Conservation (phyloP, 371 early-diverging fungal species). For the Dinochytrium kinnereticum region DNA sequence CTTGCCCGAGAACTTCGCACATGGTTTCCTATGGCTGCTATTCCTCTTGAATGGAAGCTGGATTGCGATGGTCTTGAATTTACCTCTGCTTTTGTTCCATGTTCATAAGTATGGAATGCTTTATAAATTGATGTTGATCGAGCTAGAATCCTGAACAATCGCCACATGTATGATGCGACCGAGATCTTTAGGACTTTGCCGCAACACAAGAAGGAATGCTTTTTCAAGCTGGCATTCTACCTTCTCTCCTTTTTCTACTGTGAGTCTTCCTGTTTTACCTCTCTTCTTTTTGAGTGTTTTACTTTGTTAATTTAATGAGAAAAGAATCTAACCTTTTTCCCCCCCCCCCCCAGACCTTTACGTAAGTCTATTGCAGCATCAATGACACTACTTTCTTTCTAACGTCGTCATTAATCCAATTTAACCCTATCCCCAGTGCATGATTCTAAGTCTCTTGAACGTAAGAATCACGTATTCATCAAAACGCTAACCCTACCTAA, state of each 20-base stretch:
- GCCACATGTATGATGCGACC: conserved; percentile 94
- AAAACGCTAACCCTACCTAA: too few relatives aligned
- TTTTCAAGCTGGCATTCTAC: conserved; percentile 94
- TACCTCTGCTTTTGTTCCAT: conserved; percentile 86
- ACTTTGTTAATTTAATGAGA: background rate
- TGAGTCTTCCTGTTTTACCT: conserved; percentile 23
- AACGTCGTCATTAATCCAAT: too few relatives aligned
- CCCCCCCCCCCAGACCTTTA: background rate
- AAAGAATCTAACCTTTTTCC: background rate
- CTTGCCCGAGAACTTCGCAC: conserved; percentile 87
- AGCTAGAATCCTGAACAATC: conserved; percentile 72
- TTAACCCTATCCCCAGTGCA: background rate
- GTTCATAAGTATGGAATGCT: conserved; percentile 75
- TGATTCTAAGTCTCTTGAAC: conserved; percentile 17
- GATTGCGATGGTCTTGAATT: conserved; percentile 83
- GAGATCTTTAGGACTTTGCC: conserved; percentile 93
- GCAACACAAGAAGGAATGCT: conserved; percentile 91
- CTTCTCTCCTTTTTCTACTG: conserved; percentile 92
- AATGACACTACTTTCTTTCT: too few relatives aligned
- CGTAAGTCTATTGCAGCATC: background rate
- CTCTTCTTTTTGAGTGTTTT: background rate
- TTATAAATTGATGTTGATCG: background rate
- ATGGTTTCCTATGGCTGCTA: conserved; percentile 78
- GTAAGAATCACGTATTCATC: background rate
- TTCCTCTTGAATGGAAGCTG: conserved; percentile 87